Evolutionary conservation across 2,329 filamentous ascomycete species (phyloP), one percentile per base, ranked within the genome.

Genomic region (Cephalotrichum gorgonifer): DNA sequence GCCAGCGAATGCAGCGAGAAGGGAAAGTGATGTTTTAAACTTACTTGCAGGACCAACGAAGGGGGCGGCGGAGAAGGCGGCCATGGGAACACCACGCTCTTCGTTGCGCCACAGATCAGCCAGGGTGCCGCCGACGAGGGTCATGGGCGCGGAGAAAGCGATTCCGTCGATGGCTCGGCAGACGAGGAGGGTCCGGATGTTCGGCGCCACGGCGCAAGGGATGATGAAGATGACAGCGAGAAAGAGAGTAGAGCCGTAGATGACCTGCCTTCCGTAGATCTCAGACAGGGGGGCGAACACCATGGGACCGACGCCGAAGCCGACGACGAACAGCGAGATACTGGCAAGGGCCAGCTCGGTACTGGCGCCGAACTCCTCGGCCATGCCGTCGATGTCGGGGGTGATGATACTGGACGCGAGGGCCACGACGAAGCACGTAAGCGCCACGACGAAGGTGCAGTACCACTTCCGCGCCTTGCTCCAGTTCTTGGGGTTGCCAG

Each of bases 401-500:
- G 88, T 94, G 60, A 94, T 82, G 55, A 94, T 83, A 47, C 81
- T 80, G 44, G 83, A 88, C 23, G 73, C 71, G 50, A 88, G 79
- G 0, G 84, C 82, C 42, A 87, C 84, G 38, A 86, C 81, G 60
- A 88, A 88, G 59, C 84, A 88, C 2, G 83, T 86, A 22, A 78
- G 54, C 1, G 88, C 85, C 0, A 95, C 87, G 15, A 88, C 80
- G 83, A 94, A 88, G 23, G 88, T 95, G 60, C 79, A 83, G 59
- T 83, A 87, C 86, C 87, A 91, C 66, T 90, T 93, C 63, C 71
- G 84, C 1, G 67, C 70, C 63, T 88, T 88, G 50, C 76, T 79
- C 86, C 86, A 93, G 64, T 91, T 93, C 73, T 91, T 91, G 1
- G 88, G 87, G 58, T 91, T 91, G 54, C 83, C 85, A 0, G 79